Base-by-base conservation (phyloP, 176 grass and related monocot genomes). In the Juncus effusus region DNA sequence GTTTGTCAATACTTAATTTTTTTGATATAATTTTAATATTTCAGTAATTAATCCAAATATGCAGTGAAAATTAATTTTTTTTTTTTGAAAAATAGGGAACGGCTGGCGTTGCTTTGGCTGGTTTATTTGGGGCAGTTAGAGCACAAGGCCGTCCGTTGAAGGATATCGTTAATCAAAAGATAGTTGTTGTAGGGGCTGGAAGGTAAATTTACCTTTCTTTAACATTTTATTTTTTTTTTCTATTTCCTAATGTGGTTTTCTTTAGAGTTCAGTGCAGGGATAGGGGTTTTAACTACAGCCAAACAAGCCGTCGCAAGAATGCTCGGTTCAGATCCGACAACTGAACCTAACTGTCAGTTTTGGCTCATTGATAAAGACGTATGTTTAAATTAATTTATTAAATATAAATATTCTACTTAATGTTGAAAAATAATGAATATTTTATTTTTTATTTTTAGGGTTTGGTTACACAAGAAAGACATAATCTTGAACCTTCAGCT, bases 331-430 rank as follows among this genome's bases (percentile, higher is more conserved):
- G 61, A 84, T 61, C 84, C 65, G 77, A 56, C 47, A 3, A 65
- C 73, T 13, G 88, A 86, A 80, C 83, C 65, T 37, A 86, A 97
- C 45, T 80, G 80, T 60, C 94, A 92, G 51, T 97, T 97, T 72
- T 97, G 88, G 94, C 82, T 97, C 70, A 45, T 92, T 50, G 94
- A 97, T 82, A 97, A 97, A 80, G 80, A 97, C 88, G 94, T 97
- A 76, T 67, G 83, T 60, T 74, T 50, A 62, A 10, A 66, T 54
- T 36, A 28, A 63, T 13, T 64, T 60, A 19, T 54, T 63, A 5
- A 51, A 52, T 53, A 5, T 51, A 66, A 28, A 28, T 28, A 28
- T 28, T 28, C 19, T 28, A 28, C 19, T 0, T 28, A 28, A 28
- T 28, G 19, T 28, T 28, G 19, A 47, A 67, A 67, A 67, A 13